Evolutionary conservation across 116 monocot genomes (phyloP), one percentile per base, ranked within the genome.

Genomic region (Dioscorea cayenensis): DNA sequence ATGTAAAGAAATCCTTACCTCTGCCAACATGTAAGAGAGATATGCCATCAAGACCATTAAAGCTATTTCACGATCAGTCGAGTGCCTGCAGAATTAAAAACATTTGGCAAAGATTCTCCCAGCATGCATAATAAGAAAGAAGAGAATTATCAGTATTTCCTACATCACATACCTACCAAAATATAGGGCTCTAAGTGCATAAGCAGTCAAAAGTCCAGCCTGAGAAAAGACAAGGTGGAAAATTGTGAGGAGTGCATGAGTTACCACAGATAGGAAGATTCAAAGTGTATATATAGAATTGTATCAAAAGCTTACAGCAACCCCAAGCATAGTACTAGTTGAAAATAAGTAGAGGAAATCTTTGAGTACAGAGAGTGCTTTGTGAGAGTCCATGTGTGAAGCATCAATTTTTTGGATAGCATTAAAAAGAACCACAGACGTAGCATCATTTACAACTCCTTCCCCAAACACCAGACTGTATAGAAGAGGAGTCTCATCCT

Each of bases 401-500:
- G 82, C 76, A 66, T 83, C 78, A 18, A 87, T 63, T 63, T 91
- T 87, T 49, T 83, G 75, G 58, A 87, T 80, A 49, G 81, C 73
- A 70, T 83, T 80, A 68, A 86, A 93, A 72, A 89, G 73, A 49
- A 89, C 89, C 21, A 89, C 76, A 21, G 86, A 71, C 60, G 84
- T 86, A 67, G 91, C 91, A 81, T 87, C 91, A 76, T 87, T 91
- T 38, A 91, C 85, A 10, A 91, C 88, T 70, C 91, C 91, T 85
- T 88, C 91, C 50, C 91, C 91, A 72, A 91, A 91, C 51, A 91
- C 88, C 73, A 91, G 79, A 71, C 87, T 91, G 79, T 91, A 91
- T 7, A 91, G 72, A 16, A 65, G 77, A 55, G 91, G 91, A 38
- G 83, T 91, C 71, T 91, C 85, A 23, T 91, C 87, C 83, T 87